Evolutionary conservation across 164 flowering plant species (phyloP).

Genomic region (Chimonanthus praecox): DNA sequence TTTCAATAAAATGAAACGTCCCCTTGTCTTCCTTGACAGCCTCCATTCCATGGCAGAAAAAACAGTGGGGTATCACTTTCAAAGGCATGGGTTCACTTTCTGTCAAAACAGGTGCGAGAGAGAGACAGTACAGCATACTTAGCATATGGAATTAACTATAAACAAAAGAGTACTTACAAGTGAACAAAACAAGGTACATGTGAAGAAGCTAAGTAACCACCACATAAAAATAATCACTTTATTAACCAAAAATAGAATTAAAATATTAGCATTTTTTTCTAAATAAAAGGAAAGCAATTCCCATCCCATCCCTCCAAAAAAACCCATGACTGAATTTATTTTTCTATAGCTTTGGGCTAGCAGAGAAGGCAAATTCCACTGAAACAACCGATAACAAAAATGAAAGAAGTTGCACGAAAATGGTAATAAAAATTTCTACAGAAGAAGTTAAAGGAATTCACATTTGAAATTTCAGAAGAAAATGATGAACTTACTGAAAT

Average conservation of each 20-base stretch:
- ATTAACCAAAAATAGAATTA: background rate
- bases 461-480: background rate
- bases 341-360: too few species aligned
- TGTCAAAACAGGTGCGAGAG: background rate
- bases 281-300: too few species aligned
- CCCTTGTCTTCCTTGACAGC: too few species aligned
- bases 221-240: background rate
- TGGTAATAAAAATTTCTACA: background rate
- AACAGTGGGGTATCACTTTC: too few species aligned
- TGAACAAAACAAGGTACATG: background rate
- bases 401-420: background rate
- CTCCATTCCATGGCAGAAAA: too few species aligned
- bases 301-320: too few species aligned
- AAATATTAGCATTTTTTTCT: too few species aligned
- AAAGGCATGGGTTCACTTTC: too few species aligned
- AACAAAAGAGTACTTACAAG: background rate
- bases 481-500: background rate
- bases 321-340: too few species aligned
- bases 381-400: too few species aligned
- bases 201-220: background rate
- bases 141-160: background rate
- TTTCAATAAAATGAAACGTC: background rate
- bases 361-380: too few species aligned
- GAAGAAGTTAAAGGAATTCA: background rate
- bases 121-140: background rate